Conservation (phyloP, 176 grass and related monocot species). For the Musa schizocarpa region DNA sequence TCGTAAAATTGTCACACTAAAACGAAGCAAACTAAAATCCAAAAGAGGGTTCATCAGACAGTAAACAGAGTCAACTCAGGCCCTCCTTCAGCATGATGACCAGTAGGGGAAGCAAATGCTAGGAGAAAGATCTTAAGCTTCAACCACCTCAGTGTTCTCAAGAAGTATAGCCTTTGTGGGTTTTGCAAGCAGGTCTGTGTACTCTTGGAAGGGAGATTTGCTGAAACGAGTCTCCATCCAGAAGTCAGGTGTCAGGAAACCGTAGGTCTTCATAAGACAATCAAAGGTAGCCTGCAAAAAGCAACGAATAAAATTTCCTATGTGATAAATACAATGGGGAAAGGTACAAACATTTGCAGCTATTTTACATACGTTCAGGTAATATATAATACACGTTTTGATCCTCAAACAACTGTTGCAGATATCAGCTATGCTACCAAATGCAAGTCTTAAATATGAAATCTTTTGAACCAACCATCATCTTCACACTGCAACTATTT, state of each 20-base stretch:
- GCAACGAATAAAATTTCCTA: not conserved
- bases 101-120: not conserved
- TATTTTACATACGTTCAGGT: too few relatives aligned
- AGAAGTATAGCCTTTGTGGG: not conserved
- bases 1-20: too few relatives aligned
- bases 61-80: not conserved
- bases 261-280: slow-evolving; percentile 6
- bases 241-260: slow-evolving; percentile 2
- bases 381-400: too few relatives aligned
- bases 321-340: not conserved
- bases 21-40: too few relatives aligned
- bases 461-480: too few relatives aligned
- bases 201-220: slow-evolving; percentile 13
- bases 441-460: too few relatives aligned
- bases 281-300: slow-evolving; percentile 3
- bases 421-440: too few relatives aligned
- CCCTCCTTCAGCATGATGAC: not conserved
- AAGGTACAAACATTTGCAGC: too few relatives aligned
- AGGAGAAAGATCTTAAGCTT: not conserved
- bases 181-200: slow-evolving; percentile 5
- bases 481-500: too few relatives aligned
- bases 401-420: too few relatives aligned
- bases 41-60: too few relatives aligned
- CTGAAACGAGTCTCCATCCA: slow-evolving; percentile 1
- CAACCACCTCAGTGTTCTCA: not conserved